Conservation (phyloP, 1,139 yeast species). For the Pichia kudriavzevii region DNA sequence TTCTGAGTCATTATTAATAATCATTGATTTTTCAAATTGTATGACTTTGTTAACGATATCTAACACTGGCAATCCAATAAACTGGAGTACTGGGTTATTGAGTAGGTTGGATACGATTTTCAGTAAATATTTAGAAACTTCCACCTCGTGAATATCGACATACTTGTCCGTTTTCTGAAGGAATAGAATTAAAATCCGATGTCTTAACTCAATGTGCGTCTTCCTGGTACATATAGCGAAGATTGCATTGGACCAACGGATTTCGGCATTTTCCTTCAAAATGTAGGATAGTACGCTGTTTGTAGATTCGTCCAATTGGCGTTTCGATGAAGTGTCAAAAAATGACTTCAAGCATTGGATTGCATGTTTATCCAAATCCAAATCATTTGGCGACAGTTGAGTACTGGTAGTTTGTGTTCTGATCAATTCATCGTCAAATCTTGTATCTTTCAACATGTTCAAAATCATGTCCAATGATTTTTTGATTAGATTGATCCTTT, state of each 20-base stretch:
- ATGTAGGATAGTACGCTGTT: conserved; percentile 29
- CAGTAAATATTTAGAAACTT: conserved; percentile 38
- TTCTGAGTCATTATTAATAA: conserved; percentile 23
- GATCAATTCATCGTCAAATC: conserved; percentile 16
- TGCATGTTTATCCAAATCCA: conserved; percentile 16
- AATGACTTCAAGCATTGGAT: conserved; percentile 28
- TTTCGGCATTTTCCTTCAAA: conserved; percentile 18
- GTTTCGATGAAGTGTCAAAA: conserved; percentile 32
- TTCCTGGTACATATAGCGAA: conserved; percentile 64
- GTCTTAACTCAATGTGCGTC: conserved; percentile 85
- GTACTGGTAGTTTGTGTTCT: conserved; percentile 12
- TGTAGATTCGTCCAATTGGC: conserved; percentile 32
- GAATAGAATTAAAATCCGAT: conserved; percentile 39
- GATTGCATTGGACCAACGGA: conserved; percentile 48
- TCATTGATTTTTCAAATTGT: conserved; percentile 46
- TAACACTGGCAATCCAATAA: conserved; percentile 84
- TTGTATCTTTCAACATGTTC: conserved; percentile 14
- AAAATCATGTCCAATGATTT: conserved; percentile 18
- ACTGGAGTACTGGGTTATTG: conserved; percentile 63
- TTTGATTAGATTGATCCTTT: conserved; percentile 17
- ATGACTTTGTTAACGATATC: conserved; percentile 63
- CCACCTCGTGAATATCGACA: conserved; percentile 29
- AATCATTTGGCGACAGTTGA: conserved; percentile 1
- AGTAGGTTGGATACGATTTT: conserved; percentile 57
- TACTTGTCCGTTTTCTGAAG: conserved; percentile 31